phyloP scores from a whole-genome alignment of 805 yeast genomes.

The Wickerhamiella kazuoi region DNA sequence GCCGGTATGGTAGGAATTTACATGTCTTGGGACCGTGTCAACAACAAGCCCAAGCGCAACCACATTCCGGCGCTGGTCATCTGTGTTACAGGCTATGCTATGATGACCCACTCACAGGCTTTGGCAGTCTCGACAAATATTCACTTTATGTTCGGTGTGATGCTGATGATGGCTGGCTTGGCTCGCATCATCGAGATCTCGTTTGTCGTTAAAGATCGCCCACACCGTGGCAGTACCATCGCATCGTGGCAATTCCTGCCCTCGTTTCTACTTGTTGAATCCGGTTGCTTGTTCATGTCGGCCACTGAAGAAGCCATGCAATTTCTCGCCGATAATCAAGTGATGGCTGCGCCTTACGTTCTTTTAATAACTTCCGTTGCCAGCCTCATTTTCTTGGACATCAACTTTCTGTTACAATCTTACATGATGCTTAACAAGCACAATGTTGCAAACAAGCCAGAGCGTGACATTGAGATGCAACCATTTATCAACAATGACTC shows the following conservation, averaged over 20 bases:
- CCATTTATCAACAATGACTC: conserved; percentile 14
- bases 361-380: conserved; percentile 57
- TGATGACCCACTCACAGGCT: conserved; percentile 76
- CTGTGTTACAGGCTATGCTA: conserved; percentile 83
- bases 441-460: conserved; percentile 6
- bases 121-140: conserved; percentile 66
- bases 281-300: conserved; percentile 76
- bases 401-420: conserved; percentile 38
- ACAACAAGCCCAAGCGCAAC: conserved; percentile 34
- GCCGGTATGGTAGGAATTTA: conserved; percentile 78
- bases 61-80: conserved; percentile 69
- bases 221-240: conserved; percentile 28
- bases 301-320: conserved; percentile 80
- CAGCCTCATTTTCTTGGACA: conserved; percentile 50
- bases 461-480: conserved; percentile 16
- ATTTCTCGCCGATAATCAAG: conserved; percentile 51
- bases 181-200: conserved; percentile 63
- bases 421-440: conserved; percentile 29
- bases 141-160: conserved; percentile 71
- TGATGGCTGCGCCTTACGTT: conserved; percentile 74
- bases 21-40: conserved; percentile 41
- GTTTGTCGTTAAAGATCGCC: conserved; percentile 46
- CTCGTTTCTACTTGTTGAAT: conserved; percentile 56
- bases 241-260: conserved; percentile 73
- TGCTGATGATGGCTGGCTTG: conserved; percentile 62